Base-by-base conservation (phyloP, 345 rosid genomes). In the Zanthoxylum bungeanum region DNA sequence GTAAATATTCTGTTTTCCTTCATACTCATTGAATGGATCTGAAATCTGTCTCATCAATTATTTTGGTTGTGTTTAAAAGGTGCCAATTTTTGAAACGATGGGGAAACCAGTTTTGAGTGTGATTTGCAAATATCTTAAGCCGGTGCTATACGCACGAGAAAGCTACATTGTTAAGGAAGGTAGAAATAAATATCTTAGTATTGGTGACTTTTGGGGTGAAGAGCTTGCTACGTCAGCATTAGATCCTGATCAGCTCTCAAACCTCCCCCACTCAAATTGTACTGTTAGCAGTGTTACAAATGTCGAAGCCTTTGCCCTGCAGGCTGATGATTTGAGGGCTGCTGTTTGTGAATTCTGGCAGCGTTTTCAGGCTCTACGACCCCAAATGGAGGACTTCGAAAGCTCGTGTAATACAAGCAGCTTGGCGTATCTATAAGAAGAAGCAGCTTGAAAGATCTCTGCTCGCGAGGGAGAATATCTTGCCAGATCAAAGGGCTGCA, bases 311-410 rank as follows among this genome's bases (percentile, higher is more conserved):
- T 30, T 57, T 57, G 37, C 10, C 5, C 4, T 57, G 11, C 3
- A 67, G 70, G 86, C 83, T 0, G 69, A 65, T 30, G 39, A 47
- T 17, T n/a, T 46, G 28, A 65, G 31, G 56, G 4, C 0, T 65
- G 40, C 5, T 47, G 34, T 10, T 14, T 28, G 25, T 28, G 17
- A 47, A 46, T 46, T 47, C 28, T 27, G 40, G 40, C 42, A 6
- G 9, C 42, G 2, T 78, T 0, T 83, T 79, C 71, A 76, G 85
- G 81, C 70, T 77, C 71, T 72, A 77, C 70, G 83, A 85, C 0
- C 77, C 57, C 62, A 78, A 78, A 62, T 83, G 87, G 85, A 77
- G 84, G 76, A 73, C 80, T 1, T 85, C 42, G 31, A 56, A 55
- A 31, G 69, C 28, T 31, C 11, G 17, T 47, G 7, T 24, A 9